Base-by-base conservation (phyloP, 345 rosid species). In the Isatis tinctoria region DNA sequence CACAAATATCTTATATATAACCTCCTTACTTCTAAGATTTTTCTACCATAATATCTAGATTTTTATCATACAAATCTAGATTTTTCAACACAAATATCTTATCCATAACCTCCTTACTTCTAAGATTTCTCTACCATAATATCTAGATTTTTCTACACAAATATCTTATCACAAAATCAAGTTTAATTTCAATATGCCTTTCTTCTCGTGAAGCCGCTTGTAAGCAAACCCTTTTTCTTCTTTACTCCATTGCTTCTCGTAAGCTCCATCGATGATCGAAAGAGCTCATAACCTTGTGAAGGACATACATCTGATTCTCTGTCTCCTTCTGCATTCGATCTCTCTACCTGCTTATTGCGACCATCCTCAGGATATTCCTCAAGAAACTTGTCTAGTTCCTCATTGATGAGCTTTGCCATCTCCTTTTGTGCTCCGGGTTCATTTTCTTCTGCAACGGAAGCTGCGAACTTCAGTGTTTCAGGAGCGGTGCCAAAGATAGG, bases 401-500 rank as follows among this genome's bases (percentile, higher is more conserved):
- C 47, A 56, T 61, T 70, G 32, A 77, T 48, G 39, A 63, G 45
- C 61, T 47, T 77, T 8, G 53, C 67, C 27, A 70, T 39, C 37
- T 64, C 63, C 4, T 20, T 8, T 5, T 36, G 24, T 4, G 27
- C 76, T 45, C 8, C 26, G 13, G 32, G 26, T 70, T 28, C 71
- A 36, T 44, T 60, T 56, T 60, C 64, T 40, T 71, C 68, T 49
- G 33, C 8, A 20, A 59, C 33, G 16, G 52, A 7, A 58, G 52
- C 48, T 57, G 61, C 11, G 24, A 77, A 66, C 45, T 67, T 77
- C 6, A 73, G 80, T 47, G 80, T 77, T 41, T 70, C 80, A 27
- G 76, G 67, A 18, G 70, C 76, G 22, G 9, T n/a, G 47, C 80
- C 76, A 36, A 53, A 56, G n/a, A 44, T 67, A 11, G 48, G 5